These are phyloP conservation scores for Candida namnaoensis DNA, from an alignment of 805 yeast species.

Conservation along the genomic window DNA sequence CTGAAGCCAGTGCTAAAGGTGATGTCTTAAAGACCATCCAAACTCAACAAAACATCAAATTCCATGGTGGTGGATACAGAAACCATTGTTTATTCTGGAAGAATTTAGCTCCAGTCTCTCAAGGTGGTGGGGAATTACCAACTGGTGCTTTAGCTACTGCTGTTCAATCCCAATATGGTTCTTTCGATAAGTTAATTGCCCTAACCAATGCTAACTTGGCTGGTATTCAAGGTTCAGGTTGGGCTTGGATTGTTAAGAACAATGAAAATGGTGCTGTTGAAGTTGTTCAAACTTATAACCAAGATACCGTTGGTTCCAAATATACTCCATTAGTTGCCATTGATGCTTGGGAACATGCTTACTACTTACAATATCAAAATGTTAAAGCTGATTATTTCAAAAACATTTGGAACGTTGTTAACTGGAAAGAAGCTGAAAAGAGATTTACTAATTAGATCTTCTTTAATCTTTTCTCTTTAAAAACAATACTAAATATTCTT, in stretches of 20 bases:
- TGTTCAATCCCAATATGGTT: constrained; percentile 58
- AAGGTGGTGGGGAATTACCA: constrained; percentile 67
- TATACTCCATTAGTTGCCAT: constrained; percentile 76
- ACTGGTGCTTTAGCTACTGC: constrained; percentile 52
- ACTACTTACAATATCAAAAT: constrained; percentile 88
- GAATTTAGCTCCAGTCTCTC: constrained; percentile 66
- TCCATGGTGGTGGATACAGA: constrained; percentile 88
- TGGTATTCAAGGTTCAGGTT: constrained; percentile 90
- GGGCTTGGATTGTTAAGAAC: constrained; percentile 89
- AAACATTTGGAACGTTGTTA: constrained; percentile 90
- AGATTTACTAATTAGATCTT: constrained; percentile 30
- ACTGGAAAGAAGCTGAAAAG: constrained; percentile 85
- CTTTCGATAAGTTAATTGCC: constrained; percentile 56
- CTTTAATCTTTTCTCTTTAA: neutral
- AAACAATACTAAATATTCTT: too few species aligned
- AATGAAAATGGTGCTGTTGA: constrained; percentile 66
- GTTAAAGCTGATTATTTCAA: constrained; percentile 88
- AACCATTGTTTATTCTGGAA: constrained; percentile 88
- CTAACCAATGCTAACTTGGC: constrained; percentile 66
- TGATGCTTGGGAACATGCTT: constrained; percentile 97
- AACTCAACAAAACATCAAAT: constrained; percentile 69
- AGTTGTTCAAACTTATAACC: constrained; percentile 76
- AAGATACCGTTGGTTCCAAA: constrained; percentile 68
- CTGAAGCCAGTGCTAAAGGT: constrained; percentile 51
- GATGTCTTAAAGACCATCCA: constrained; percentile 52